A percentile compares a stretch with the other conserved stretches of the same genome.
phyloP scores from a whole-genome alignment of 2,329 filamentous ascomycete genomes.

The Paraconiothyrium sp. region DNA sequence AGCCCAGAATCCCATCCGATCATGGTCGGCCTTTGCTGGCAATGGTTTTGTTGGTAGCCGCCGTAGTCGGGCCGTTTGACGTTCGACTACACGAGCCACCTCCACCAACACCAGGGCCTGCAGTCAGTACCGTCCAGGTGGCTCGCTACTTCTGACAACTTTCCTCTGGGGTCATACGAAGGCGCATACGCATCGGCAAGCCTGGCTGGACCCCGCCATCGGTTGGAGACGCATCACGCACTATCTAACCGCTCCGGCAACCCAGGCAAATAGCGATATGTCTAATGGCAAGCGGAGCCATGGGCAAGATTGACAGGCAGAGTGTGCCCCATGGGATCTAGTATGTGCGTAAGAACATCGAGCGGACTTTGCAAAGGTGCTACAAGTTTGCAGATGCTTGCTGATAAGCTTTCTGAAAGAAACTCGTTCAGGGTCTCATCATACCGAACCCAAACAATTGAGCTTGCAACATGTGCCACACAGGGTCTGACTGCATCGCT shows the following conservation, averaged over 20 bases:
- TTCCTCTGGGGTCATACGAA: slow-evolving; percentile 9
- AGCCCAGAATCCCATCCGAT: slow-evolving; percentile 4
- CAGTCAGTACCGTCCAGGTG: slow-evolving; percentile 1
- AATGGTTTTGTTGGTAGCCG: slow-evolving; percentile 3
- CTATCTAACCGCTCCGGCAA: slow-evolving; percentile 21
- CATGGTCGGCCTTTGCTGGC: slow-evolving; percentile 13
- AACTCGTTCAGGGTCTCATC: slow-evolving; percentile 11
- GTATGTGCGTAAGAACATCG: background rate
- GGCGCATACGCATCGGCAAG: slow-evolving; percentile 18
- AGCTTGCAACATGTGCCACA: background rate
- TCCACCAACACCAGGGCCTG: slow-evolving; percentile 31
- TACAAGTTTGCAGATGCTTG: slow-evolving; percentile 2
- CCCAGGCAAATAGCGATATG: background rate
- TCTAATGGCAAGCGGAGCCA: slow-evolving; percentile 12
- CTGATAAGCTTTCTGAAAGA: slow-evolving; percentile 4
- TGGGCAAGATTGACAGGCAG: slow-evolving; percentile 6
- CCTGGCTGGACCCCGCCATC: slow-evolving; percentile 27
- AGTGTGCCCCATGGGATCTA: slow-evolving; percentile 1
- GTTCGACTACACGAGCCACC: slow-evolving; percentile 1
- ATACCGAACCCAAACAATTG: background rate
- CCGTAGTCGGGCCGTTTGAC: slow-evolving; percentile 10
- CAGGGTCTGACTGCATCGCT: background rate
- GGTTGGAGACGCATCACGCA: slow-evolving; percentile 13
- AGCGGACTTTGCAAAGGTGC: background rate
- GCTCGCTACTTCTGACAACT: slow-evolving; percentile 13